Evolutionary conservation across 2,329 filamentous ascomycete genomes (phyloP).

Genomic region (Fusarium fujikuroi): DNA sequence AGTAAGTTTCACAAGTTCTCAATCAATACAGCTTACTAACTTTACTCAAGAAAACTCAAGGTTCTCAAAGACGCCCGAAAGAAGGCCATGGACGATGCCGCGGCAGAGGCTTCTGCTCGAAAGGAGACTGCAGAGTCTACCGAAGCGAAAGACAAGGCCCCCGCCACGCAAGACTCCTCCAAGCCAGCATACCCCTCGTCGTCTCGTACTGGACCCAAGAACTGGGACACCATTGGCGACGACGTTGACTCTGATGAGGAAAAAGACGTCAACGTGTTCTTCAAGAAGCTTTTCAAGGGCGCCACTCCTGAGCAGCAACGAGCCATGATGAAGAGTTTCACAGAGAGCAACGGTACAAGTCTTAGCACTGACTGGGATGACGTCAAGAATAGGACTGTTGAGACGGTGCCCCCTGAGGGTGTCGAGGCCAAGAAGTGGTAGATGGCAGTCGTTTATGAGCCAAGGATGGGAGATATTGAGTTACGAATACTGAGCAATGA

Average conservation of each 20-base stretch:
- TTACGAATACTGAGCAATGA: neutral
- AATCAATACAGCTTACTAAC: constrained; percentile 4
- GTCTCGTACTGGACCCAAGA: constrained; percentile 81
- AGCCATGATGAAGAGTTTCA: constrained; percentile 98
- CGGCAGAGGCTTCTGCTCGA: neutral
- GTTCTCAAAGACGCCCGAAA: constrained; percentile 36
- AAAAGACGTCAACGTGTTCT: constrained; percentile 80
- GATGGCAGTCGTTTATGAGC: neutral
- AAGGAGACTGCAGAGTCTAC: neutral
- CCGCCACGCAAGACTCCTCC: neutral
- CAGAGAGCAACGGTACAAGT: constrained; percentile 92
- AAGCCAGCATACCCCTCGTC: constrained; percentile 79
- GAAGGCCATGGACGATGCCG: constrained; percentile 33
- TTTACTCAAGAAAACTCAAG: constrained; percentile 19
- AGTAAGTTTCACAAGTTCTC: constrained; percentile 30
- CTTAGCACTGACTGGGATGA: constrained; percentile 93
- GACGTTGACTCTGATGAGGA: constrained; percentile 67
- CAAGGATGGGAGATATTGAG: neutral
- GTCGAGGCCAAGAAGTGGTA: constrained; percentile 78
- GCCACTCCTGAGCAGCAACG: constrained; percentile 83
- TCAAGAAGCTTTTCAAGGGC: constrained; percentile 86
- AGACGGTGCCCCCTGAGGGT: constrained; percentile 79
- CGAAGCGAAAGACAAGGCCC: constrained; percentile 18
- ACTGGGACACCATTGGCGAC: constrained; percentile 84
- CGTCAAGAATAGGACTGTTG: constrained; percentile 77